Base-by-base conservation (phyloP, 352 stramenopile genomes). In the Phytophthora syringae region DNA sequence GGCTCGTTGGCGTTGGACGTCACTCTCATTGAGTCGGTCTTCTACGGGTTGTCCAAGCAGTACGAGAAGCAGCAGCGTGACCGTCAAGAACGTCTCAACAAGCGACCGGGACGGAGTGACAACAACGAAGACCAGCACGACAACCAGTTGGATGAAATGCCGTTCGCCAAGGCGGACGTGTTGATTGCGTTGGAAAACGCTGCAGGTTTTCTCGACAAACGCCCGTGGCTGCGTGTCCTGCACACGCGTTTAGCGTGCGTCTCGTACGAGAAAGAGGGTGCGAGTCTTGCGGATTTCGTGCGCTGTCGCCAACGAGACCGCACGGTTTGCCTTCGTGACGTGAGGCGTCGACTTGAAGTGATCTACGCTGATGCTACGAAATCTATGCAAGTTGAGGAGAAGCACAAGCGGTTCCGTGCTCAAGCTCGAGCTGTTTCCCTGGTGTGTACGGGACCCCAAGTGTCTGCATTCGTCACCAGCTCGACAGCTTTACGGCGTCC, bases 151-250 rank as follows among this genome's bases (percentile, higher is more conserved):
- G 79, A 87, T 7, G 56, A 82, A 12, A 53, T 74, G n/a, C 51
- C 67, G 27, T 84, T 90, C 21, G 52, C 80, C 18, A 92, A 92
- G 49, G 74, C 77, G 0, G 79, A 92, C 27, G 70, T 92, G 20
- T 63, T 92, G 22, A 40, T 79, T 1, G 65, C 67, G 1, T 62
- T 92, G 13, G 77, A 87, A 52, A 79, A 54, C 0, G 58, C 76
- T 2, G 64, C 73, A 0, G 52, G 65, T 0, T 88, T 74, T 53
- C 73, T 92, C 4, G 39, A 70, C 4, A 90, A 92, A 52, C 77
- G 83, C 0, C 78, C 79, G 18, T 79, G 76, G 45, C 56, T 92
- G 43, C 83, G 83, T 21, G 75, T 74, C 13, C 68, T 92, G 3
- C 74, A 87, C 30, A 89, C 81, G 12, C 70, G 60, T 20, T 57